Conservation (phyloP, 805 yeast species). For the Wickerhamiella azymoides region DNA sequence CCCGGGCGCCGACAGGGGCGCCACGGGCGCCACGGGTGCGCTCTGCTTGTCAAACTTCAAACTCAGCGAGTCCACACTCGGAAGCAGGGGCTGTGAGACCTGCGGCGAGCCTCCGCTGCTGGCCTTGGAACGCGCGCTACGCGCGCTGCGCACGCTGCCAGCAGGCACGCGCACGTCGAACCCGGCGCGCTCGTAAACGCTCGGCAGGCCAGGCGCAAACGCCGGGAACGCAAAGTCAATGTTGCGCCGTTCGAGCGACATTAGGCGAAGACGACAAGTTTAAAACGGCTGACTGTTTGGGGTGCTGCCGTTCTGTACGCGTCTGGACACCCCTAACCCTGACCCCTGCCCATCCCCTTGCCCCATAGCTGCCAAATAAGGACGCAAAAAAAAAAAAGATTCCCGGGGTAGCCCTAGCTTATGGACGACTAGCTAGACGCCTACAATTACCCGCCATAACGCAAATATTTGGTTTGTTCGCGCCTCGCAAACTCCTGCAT, state of each 20-base stretch:
- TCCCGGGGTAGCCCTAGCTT: too few relatives aligned
- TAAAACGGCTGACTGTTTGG: background rate
- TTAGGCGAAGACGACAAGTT: background rate
- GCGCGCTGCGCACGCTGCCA: background rate
- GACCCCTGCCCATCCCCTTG: background rate
- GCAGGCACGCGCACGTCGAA: slow-evolving; percentile 22
- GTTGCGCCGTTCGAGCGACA: slow-evolving; percentile 15
- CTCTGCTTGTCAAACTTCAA: too few relatives aligned
- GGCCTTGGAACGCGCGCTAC: background rate
- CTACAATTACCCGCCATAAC: too few relatives aligned
- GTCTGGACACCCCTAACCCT: background rate
- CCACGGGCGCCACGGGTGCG: too few relatives aligned
- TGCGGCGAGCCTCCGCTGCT: background rate
- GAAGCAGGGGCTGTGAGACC: background rate
- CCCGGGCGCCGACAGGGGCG: too few relatives aligned
- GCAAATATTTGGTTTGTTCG: too few relatives aligned
- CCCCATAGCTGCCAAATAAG: background rate
- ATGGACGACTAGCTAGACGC: too few relatives aligned
- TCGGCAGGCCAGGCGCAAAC: slow-evolving; percentile 26
- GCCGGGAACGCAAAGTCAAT: slow-evolving; percentile 29
- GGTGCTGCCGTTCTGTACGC: background rate
- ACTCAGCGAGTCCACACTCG: background rate
- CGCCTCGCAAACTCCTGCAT: background rate
- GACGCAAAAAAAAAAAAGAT: too few relatives aligned
- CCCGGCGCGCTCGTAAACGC: slow-evolving; percentile 32